Conservation (phyloP, 78 protist species). For the Dictyostelium citrinum region DNA sequence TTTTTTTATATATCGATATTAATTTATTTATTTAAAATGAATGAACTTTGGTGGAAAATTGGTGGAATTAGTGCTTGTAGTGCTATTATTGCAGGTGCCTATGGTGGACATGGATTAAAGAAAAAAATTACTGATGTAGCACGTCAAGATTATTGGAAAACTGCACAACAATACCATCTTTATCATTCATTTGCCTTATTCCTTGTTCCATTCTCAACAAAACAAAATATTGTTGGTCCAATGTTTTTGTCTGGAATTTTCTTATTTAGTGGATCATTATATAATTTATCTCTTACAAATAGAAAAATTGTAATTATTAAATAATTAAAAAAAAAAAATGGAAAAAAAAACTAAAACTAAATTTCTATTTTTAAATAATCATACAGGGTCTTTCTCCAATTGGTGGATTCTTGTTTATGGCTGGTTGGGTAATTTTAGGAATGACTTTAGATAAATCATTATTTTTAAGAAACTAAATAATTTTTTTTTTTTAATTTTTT, state of each 20-base stretch:
- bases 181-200: conserved; percentile 55
- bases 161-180: conserved; percentile 73
- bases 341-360: background rate
- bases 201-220: conserved; percentile 4
- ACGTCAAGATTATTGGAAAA: conserved; percentile 30
- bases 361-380: background rate
- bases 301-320: background rate
- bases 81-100: conserved; percentile 39
- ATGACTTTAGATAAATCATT: background rate
- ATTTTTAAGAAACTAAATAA: background rate
- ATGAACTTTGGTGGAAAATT: conserved; percentile 43
- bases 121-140: conserved; percentile 15
- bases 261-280: conserved; percentile 74
- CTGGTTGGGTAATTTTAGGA: conserved; percentile 69
- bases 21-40: background rate
- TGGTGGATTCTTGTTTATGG: conserved; percentile 75
- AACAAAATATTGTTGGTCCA: background rate
- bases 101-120: conserved; percentile 74
- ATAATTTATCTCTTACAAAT: conserved; percentile 31
- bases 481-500: background rate
- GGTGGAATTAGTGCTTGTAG: conserved; percentile 30
- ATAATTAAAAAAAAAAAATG: background rate
- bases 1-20: background rate
- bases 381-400: conserved; percentile 66
- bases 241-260: conserved; percentile 50